Evolutionary conservation across 768 basidiomycete genomes (phyloP).

Genomic region (Pisolithus tinctorius): DNA sequence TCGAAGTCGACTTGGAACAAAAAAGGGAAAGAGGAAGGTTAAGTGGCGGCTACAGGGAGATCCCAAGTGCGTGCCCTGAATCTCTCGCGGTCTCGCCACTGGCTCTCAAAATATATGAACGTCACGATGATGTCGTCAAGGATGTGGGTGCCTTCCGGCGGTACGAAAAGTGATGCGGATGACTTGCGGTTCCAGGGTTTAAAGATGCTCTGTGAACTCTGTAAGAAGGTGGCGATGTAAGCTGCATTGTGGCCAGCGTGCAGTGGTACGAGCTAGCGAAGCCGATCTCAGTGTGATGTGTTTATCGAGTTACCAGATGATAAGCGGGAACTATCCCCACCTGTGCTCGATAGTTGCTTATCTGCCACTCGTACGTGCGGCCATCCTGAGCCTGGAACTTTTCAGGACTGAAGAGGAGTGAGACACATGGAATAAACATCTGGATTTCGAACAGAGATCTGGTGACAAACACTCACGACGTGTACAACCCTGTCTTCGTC

Average conservation of each 20-base stretch:
- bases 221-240: conserved; percentile 24
- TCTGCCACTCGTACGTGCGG: conserved; percentile 23
- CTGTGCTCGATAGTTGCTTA: conserved; percentile 16
- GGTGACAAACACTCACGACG: conserved; percentile 12
- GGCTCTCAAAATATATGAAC: conserved; percentile 28
- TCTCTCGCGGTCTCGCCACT: conserved; percentile 21
- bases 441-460: neutral
- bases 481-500: conserved; percentile 16
- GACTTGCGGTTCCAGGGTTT: conserved; percentile 12
- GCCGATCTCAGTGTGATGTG: neutral
- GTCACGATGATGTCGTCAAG: conserved; percentile 32
- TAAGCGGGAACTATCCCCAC: conserved; percentile 3
- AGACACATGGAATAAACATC: neutral
- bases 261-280: conserved; percentile 20
- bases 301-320: neutral
- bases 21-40: neutral
- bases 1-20: too few species aligned
- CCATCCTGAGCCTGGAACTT: conserved; percentile 19
- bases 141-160: conserved; percentile 23
- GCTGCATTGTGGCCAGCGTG: neutral
- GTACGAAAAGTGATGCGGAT: conserved; percentile 18
- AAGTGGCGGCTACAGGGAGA: conserved; percentile 1
- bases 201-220: conserved; percentile 10
- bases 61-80: conserved; percentile 8
- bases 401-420: conserved; percentile 13